Percentiles rank a stretch among this genome's conserved stretches.
These are phyloP conservation scores for Plasmodium billcollinsi DNA, from an alignment of 169 alveolate species.

Conservation along the genomic window DNA sequence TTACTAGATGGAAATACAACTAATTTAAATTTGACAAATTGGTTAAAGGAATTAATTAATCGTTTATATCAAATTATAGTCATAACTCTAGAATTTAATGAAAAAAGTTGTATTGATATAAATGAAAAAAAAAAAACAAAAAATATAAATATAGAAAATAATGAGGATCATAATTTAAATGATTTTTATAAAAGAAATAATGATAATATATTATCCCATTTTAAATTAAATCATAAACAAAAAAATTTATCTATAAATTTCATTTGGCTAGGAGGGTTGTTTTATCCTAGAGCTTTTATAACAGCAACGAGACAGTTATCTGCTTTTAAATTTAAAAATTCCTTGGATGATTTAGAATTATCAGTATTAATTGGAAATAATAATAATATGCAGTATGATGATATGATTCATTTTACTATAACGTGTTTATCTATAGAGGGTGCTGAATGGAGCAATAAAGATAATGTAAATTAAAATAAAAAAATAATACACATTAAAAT, in stretches of 20 bases:
- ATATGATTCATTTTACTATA: conserved; percentile 81
- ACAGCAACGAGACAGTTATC: conserved; percentile 92
- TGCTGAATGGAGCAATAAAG: conserved; percentile 83
- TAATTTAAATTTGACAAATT: conserved; percentile 52
- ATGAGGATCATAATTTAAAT: conserved; percentile 23
- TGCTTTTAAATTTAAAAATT: conserved; percentile 86
- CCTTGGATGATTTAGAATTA: conserved; percentile 90
- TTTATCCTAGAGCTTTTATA: conserved; percentile 93
- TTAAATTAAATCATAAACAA: conserved; percentile 4
- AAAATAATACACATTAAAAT: conserved; percentile 5
- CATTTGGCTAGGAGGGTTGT: conserved; percentile 92
- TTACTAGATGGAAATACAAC: conserved; percentile 59
- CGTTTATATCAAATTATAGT: conserved; percentile 73
- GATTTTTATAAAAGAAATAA: conserved; percentile 49
- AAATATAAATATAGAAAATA: background rate
- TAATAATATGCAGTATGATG: conserved; percentile 75
- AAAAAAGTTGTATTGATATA: background rate
- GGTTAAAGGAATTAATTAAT: conserved; percentile 57
- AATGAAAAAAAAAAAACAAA: conserved; percentile 2
- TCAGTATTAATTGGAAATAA: conserved; percentile 79
- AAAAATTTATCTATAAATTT: conserved; percentile 67
- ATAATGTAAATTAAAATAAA: conserved; percentile 19
- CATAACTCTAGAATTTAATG: conserved; percentile 66
- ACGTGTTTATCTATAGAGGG: conserved; percentile 91
- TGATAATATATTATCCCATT: conserved; percentile 64